Evolutionary conservation across 306 rosid species (phyloP), one percentile per base, ranked within the genome.

Genomic region (Trifolium dubium): DNA sequence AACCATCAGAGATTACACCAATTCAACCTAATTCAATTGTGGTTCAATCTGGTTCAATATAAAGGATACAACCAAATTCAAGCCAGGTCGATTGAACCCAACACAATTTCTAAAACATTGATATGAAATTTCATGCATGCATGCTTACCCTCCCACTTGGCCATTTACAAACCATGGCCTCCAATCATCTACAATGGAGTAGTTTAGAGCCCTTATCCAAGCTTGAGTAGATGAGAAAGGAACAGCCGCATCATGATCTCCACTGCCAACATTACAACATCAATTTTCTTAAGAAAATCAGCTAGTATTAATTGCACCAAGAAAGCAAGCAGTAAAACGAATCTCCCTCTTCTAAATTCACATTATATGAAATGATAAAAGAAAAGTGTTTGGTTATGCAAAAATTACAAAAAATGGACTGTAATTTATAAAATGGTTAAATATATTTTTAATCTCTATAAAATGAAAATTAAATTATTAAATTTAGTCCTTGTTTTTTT

Each of bases 141-240:
- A 23, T 23, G 23, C 70, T 3, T 79, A 86, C 93, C 90, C 86
- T 11, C 75, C 88, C 14, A 84, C 78, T 82, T 84, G 85, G 28
- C 9, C 81, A 23, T 79, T 63, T 6, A 82, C 72, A 35, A 76
- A 40, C 93, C 85, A 81, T 15, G 83, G 82, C 67, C 87, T 81
- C 90, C 86, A 82, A 4, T 55, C 80, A 62, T 64, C 74, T 2
- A 80, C 61, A 23, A 86, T 74, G 51, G 81, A 67, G 68, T 82
- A 78, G 71, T 86, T 88, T 14, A 84, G 79, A 61, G 77, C 71
- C 69, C 84, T 86, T 51, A 86, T 88, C 90, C 88, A 88, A 2
- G 47, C 77, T 65, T 69, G 86, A 29, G 90, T 88, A 7, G 90
- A 77, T 15, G 67, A 4, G 76, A 75, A 81, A 4, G 93, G 79